These are phyloP conservation scores for Wickerhamomyces queroliae DNA, from an alignment of 805 yeast genomes.

Conservation along the genomic window DNA sequence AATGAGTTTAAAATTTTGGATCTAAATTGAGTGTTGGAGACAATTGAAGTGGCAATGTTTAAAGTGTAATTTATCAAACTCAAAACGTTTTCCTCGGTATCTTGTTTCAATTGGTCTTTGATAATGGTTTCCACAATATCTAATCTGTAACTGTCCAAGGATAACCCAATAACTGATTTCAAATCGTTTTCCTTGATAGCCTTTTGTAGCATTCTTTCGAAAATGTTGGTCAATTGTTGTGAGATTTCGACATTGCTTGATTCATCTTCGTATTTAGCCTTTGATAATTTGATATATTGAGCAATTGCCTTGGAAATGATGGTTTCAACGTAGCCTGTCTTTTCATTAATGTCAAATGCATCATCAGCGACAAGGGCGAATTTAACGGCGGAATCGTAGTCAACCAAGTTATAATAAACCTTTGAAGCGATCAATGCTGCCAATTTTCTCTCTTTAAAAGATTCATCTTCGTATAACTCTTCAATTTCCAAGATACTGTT, in stretches of 20 bases:
- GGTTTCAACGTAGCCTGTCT: slow-evolving; percentile 86
- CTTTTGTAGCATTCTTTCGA: slow-evolving; percentile 81
- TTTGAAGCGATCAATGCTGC: slow-evolving; percentile 94
- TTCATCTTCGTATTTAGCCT: slow-evolving; percentile 35
- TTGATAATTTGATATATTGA: slow-evolving; percentile 65
- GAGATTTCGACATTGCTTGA: slow-evolving; percentile 37
- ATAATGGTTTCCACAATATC: slow-evolving; percentile 69
- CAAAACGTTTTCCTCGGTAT: slow-evolving; percentile 48
- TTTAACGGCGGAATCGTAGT: slow-evolving; percentile 83
- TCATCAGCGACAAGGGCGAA: slow-evolving; percentile 83
- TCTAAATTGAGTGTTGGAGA: slow-evolving; percentile 62
- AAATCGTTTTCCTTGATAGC: slow-evolving; percentile 69
- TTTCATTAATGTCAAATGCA: slow-evolving; percentile 67
- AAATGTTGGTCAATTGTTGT: slow-evolving; percentile 57
- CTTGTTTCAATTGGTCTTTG: slow-evolving; percentile 27
- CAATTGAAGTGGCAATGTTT: slow-evolving; percentile 63
- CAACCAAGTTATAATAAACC: slow-evolving; percentile 88
- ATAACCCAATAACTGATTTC: slow-evolving; percentile 82
- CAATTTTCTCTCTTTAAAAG: slow-evolving; percentile 67
- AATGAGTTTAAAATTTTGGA: slow-evolving; percentile 55
- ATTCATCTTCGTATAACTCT: slow-evolving; percentile 80
- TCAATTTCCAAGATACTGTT: slow-evolving; percentile 84
- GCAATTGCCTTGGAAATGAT: slow-evolving; percentile 91
- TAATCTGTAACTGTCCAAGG: slow-evolving; percentile 81
- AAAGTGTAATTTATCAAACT: slow-evolving; percentile 67